Base-by-base conservation (phyloP, 495 filamentous ascomycete species). In the Cryomyces minteri region DNA sequence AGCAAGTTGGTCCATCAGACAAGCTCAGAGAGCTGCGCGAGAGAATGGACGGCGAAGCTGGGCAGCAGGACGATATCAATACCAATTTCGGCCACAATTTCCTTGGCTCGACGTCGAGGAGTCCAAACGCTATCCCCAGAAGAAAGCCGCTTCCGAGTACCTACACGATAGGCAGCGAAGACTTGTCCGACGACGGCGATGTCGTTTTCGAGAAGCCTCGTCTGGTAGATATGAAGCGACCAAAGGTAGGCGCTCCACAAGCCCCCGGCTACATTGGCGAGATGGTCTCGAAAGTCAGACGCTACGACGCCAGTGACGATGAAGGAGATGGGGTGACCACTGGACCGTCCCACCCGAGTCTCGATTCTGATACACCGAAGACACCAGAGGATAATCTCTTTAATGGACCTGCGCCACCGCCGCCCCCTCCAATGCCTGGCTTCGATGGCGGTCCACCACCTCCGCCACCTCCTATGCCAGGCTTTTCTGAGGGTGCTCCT, bases 1-100 rank as follows among this genome's bases (percentile, higher is more conserved):
- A 84, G 54, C 65, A 79, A 55, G 63, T 73, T 44, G 82, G 80
- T 30, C 88, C 90, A 31, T 94, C 86, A 48, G 88, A 98, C 63
- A 76, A 86, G 58, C 60, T 98, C 32, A 81, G 90, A 49, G 90
- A 94, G 51, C 67, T 96, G 25, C 80, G 90, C 31, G 92, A 95
- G 62, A 75, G 82, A 59, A 98, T 98, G 90, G 92, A 96, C 44
- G 84, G 73, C 43, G 49, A 58, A 37, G 49, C 50, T 30, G 57
- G 68, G 38, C 53, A 57, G 43, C 62, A 53, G 44, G 47, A 74
- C 50, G 48, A 57, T 25, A 43, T 52, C 40, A 48, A 61, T 31
- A 45, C 48, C 43, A 40, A 52, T 31, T 50, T 57, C 32, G 43
- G 44, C 10, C 44, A 48, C 12, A 45, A 39, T 32, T 56, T 51